Evolutionary conservation across 139 green algal genomes (phyloP), one percentile per base, ranked within the genome.

Genomic region (Microglena sp.): DNA sequence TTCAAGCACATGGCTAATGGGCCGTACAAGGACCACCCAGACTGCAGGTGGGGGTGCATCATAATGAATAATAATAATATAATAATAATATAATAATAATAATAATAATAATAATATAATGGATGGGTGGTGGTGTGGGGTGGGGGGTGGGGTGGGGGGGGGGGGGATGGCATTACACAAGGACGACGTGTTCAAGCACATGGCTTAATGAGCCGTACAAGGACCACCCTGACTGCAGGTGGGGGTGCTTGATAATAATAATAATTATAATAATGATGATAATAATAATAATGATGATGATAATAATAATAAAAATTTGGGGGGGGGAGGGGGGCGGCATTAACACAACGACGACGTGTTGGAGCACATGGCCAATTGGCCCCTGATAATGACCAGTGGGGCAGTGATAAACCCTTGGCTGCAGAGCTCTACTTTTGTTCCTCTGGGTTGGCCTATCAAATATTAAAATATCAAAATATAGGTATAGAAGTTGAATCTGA

Each of bases 321-420:
- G n/a, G n/a, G n/a, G n/a, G n/a, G n/a, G n/a, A n/a, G n/a, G n/a
- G n/a, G n/a, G n/a, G n/a, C n/a, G n/a, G n/a, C n/a, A n/a, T n/a
- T n/a, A n/a, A 0, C 89, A 93, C 59, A 77, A 77, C 2, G 89
- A 95, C 50, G 82, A 80, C 6, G 83, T 84, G 18, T 94, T 98
- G 69, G 69, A 77, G 62, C 22, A 45, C 6, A 62, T 96, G 69
- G 87, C 91, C 2, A 77, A 87, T 34, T 59, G 64, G 7, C 62
- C 88, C n/a, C n/a, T n/a, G n/a, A n/a, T n/a, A n/a, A n/a, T n/a
- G n/a, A n/a, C n/a, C n/a, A n/a, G n/a, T n/a, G n/a, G n/a, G n/a
- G n/a, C n/a, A n/a, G n/a, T n/a, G n/a, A n/a, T n/a, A n/a, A n/a
- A n/a, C n/a, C n/a, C n/a, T n/a, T n/a, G n/a, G n/a, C n/a, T n/a